Conservation (phyloP, 2,329 filamentous ascomycete species). For the Cucurbitaria berberidis region DNA sequence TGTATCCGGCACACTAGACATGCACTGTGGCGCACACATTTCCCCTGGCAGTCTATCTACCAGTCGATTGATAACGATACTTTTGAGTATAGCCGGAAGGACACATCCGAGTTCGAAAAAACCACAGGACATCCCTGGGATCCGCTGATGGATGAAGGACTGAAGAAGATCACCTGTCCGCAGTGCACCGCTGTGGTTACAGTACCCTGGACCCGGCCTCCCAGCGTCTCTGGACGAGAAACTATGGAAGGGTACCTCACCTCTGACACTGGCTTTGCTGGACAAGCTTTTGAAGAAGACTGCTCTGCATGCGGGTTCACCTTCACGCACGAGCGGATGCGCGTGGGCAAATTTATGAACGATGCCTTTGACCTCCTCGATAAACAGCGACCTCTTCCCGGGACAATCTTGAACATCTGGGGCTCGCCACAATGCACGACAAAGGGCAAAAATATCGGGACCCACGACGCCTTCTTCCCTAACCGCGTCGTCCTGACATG, state of each 20-base stretch:
- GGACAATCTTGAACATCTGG: constrained; percentile 65
- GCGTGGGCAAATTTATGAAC: constrained; percentile 65
- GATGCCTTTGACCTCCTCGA: constrained; percentile 61
- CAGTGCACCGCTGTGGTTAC: constrained; percentile 53
- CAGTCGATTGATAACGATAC: constrained; percentile 59
- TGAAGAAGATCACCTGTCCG: constrained; percentile 63
- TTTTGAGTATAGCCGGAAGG: constrained; percentile 61
- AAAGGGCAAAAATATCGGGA: constrained; percentile 21
- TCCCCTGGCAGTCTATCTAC: constrained; percentile 65
- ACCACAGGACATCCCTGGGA: constrained; percentile 64
- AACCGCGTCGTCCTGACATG: constrained; percentile 20
- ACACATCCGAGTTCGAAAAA: constrained; percentile 51
- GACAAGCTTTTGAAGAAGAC: constrained; percentile 57
- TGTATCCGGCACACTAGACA: constrained; percentile 65
- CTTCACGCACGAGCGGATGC: constrained; percentile 65
- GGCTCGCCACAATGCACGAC: constrained; percentile 57
- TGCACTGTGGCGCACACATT: constrained; percentile 64
- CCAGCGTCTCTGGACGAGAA: constrained; percentile 19
- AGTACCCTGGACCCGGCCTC: constrained; percentile 65
- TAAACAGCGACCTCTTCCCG: constrained; percentile 65
- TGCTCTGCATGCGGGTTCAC: constrained; percentile 61
- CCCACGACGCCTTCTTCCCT: constrained; percentile 25
- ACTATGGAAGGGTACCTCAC: constrained; percentile 43
- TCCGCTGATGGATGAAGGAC: constrained; percentile 59
- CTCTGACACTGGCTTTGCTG: constrained; percentile 65